Evolutionary conservation across 192 early-diverging fungal genomes (phyloP).

Genomic region (Dimargaris xerosporica): DNA sequence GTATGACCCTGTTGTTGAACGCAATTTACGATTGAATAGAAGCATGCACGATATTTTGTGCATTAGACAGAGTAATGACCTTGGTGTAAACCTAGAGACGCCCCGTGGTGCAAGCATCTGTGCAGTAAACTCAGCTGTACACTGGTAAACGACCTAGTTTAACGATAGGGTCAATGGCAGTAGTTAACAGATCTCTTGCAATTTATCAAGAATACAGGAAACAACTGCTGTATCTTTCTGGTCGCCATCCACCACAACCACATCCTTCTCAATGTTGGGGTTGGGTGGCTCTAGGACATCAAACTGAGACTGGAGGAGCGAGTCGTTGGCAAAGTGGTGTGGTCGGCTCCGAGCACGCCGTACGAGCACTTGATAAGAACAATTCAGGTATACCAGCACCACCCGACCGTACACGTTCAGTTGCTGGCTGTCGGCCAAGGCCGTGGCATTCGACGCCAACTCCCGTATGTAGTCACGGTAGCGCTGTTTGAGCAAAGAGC

Average conservation of each 20-base stretch:
- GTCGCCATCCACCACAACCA: slow-evolving; percentile 12
- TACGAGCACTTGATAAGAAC: slow-evolving; percentile 26
- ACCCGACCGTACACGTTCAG: slow-evolving; percentile 5
- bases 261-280: slow-evolving; percentile 18
- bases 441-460: neutral
- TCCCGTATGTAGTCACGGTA: slow-evolving; percentile 44
- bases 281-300: slow-evolving; percentile 36
- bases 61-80: too few species aligned
- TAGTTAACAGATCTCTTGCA: too few species aligned
- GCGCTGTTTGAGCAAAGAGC: slow-evolving; percentile 40
- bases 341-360: slow-evolving; percentile 29
- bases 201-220: too few species aligned
- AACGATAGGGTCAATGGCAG: too few species aligned
- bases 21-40: too few species aligned
- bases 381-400: slow-evolving; percentile 41
- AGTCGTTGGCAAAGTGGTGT: slow-evolving; percentile 36
- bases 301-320: slow-evolving; percentile 45
- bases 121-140: too few species aligned
- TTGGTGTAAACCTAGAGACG: too few species aligned
- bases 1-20: too few species aligned
- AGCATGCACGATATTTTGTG: too few species aligned
- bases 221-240: neutral
- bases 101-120: too few species aligned
- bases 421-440: neutral
- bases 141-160: too few species aligned